phyloP scores from a whole-genome alignment of 2,329 filamentous ascomycete genomes.

The Helotiales sp. region DNA sequence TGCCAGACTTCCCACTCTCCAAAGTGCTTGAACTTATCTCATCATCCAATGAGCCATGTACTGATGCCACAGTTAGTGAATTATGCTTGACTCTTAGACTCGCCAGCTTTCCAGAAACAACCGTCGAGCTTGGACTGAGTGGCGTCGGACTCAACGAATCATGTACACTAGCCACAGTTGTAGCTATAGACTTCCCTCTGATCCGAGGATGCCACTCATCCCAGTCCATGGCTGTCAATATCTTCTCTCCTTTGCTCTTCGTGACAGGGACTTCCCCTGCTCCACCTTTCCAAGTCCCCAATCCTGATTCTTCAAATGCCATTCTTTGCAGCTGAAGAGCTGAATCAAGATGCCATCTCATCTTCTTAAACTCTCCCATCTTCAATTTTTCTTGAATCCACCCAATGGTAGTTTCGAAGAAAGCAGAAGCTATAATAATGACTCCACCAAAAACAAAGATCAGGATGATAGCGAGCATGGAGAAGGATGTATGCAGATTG shows the following conservation, averaged over 20 bases:
- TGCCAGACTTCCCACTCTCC: no score
- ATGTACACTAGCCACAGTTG: no score
- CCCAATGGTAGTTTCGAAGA: neutral
- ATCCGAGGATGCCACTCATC: neutral
- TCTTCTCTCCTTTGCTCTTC: neutral
- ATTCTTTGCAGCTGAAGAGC: conserved; percentile 5
- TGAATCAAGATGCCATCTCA: neutral
- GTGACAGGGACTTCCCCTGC: neutral
- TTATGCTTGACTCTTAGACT: no score
- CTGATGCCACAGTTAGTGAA: no score
- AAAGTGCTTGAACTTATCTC: no score
- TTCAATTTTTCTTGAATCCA: neutral
- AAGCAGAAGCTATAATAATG: neutral
- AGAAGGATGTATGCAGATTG: neutral
- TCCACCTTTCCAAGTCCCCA: neutral
- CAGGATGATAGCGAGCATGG: neutral
- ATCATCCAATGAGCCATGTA: no score
- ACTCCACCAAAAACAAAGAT: neutral
- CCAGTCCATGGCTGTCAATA: neutral
- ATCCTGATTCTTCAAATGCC: conserved; percentile 3
- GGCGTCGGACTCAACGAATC: no score
- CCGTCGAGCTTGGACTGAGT: no score
- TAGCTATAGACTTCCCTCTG: no score
- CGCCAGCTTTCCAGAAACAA: no score
- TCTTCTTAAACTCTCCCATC: neutral